Evolutionary conservation across 2,329 filamentous ascomycete species (phyloP).

Genomic region (Diaporthe eres): DNA sequence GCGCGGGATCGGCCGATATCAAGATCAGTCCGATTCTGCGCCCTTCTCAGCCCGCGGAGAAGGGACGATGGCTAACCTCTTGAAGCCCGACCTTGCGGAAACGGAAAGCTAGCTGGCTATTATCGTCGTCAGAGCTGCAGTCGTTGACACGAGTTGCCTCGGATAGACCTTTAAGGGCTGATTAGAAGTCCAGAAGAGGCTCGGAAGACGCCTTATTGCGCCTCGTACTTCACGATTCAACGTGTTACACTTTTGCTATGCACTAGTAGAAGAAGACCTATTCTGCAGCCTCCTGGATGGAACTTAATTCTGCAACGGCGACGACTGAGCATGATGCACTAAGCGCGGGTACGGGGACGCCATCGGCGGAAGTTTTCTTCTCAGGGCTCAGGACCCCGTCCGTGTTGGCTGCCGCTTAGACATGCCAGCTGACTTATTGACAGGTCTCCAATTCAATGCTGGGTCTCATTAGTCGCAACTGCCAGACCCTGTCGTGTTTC

Average conservation of each 20-base stretch:
- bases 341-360: neutral
- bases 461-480: neutral
- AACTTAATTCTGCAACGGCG: constrained; percentile 19
- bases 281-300: neutral
- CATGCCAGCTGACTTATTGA: constrained; percentile 28
- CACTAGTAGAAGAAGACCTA: neutral
- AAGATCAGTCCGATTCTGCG: constrained; percentile 18
- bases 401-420: constrained; percentile 29
- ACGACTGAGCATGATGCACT: constrained; percentile 4
- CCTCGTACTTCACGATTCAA: neutral
- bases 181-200: neutral
- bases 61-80: constrained; percentile 26
- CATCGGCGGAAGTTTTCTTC: neutral
- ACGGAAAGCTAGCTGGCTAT: neutral
- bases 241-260: neutral
- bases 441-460: constrained; percentile 26
- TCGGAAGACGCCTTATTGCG: constrained; percentile 1
- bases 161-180: neutral
- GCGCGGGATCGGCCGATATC: constrained; percentile 27
- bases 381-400: neutral
- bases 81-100: constrained; percentile 19
- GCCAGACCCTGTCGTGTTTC: constrained; percentile 13
- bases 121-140: neutral
- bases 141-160: neutral
- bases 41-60: neutral